phyloP scores from a whole-genome alignment of 2,329 filamentous ascomycete genomes.

The Gremmenia infestans region DNA sequence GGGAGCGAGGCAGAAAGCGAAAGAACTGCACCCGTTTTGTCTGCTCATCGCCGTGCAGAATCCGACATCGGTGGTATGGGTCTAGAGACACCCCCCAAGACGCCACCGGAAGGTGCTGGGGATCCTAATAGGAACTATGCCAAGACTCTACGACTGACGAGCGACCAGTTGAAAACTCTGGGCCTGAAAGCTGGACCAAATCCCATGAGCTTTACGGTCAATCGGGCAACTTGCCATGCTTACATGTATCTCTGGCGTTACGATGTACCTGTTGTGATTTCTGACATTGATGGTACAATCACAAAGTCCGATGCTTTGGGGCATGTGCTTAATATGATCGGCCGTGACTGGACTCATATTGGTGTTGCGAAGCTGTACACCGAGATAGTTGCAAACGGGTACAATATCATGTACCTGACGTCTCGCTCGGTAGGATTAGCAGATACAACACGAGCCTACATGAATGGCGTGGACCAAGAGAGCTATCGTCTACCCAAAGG shows the following conservation, averaged over 20 bases:
- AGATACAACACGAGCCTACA: constrained; percentile 82
- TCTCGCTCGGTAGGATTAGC: constrained; percentile 90
- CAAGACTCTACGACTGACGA: constrained; percentile 91
- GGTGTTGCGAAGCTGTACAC: constrained; percentile 97
- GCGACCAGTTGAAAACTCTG: constrained; percentile 86
- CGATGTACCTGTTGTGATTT: constrained; percentile 91
- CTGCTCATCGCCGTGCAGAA: constrained; percentile 55
- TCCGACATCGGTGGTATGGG: constrained; percentile 54
- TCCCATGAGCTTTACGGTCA: constrained; percentile 92
- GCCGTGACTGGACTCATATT: constrained; percentile 94
- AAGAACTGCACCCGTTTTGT: constrained; percentile 39
- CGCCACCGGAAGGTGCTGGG: constrained; percentile 58
- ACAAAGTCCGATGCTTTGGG: constrained; percentile 95
- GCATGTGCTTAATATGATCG: constrained; percentile 93
- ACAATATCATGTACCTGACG: constrained; percentile 98
- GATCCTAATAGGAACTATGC: constrained; percentile 86
- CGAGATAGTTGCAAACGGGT: constrained; percentile 91
- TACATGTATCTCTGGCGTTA: constrained; percentile 93
- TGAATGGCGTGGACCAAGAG: constrained; percentile 85
- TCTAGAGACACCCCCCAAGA: constrained; percentile 60
- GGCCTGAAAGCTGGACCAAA: constrained; percentile 82
- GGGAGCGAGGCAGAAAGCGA: constrained; percentile 79
- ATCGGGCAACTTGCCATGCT: constrained; percentile 85
- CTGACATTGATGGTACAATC: constrained; percentile 97
- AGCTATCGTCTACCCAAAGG: constrained; percentile 81